These are phyloP conservation scores for Stygiomarasmius scandens DNA, from an alignment of 1,284 basidiomycete genomes.

Conservation along the genomic window DNA sequence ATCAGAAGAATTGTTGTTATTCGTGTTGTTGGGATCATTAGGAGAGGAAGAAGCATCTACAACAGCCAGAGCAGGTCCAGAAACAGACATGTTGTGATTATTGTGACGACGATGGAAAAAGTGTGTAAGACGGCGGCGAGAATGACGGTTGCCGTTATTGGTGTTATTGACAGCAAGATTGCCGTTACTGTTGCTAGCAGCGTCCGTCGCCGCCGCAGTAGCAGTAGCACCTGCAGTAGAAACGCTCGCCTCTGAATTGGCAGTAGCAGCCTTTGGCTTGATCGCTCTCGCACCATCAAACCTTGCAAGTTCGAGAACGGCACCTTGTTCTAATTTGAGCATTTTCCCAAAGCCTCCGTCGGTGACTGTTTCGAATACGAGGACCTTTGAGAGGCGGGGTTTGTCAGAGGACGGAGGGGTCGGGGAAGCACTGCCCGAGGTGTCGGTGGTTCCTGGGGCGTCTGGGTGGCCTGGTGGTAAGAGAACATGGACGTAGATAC, in stretches of 20 bases:
- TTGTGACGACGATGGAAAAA: slow-evolving; percentile 64
- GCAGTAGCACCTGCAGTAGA: slow-evolving; percentile 19
- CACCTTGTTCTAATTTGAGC: slow-evolving; percentile 75
- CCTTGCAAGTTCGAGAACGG: slow-evolving; percentile 69
- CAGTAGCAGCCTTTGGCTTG: slow-evolving; percentile 12
- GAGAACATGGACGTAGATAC: slow-evolving; percentile 73
- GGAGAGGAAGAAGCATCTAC: slow-evolving; percentile 52
- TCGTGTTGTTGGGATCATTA: slow-evolving; percentile 16
- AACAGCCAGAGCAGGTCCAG: slow-evolving; percentile 76
- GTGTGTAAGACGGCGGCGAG: slow-evolving; percentile 60
- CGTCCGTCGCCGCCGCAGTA: slow-evolving; percentile 18
- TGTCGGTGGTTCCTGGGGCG: slow-evolving; percentile 40
- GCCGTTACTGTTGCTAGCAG: slow-evolving; percentile 15
- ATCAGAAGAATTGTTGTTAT: slow-evolving; percentile 22
- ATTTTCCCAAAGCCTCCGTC: slow-evolving; percentile 80
- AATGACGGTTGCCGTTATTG: slow-evolving; percentile 16
- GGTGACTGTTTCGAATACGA: slow-evolving; percentile 74
- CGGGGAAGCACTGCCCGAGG: neutral
- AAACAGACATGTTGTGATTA: slow-evolving; percentile 50
- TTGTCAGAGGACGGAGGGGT: slow-evolving; percentile 18
- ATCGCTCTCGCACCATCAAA: slow-evolving; percentile 48
- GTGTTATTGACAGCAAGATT: neutral
- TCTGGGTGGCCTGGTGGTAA: slow-evolving; percentile 63
- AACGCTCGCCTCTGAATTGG: slow-evolving; percentile 20
- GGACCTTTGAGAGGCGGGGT: slow-evolving; percentile 50